Percentiles rank a stretch among this genome's conserved stretches.
Conservation (phyloP, 371 early-diverging fungal species). For the Apophysomyces variabilis region DNA sequence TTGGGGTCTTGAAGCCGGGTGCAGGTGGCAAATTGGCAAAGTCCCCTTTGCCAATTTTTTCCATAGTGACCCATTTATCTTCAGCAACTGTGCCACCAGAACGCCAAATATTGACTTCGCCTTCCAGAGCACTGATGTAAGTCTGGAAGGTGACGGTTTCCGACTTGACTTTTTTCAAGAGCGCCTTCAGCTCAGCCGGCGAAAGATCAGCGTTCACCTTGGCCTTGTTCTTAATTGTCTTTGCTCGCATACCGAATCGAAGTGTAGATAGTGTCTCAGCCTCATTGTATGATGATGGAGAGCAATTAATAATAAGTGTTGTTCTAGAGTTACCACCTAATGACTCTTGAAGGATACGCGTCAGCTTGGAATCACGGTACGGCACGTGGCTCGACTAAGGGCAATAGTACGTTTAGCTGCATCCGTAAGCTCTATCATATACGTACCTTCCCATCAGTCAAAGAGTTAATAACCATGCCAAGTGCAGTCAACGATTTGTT, state of each 20-base stretch:
- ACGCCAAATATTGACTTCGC: conserved; percentile 89
- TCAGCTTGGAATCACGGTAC: conserved; percentile 98
- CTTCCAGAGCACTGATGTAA: conserved; percentile 83
- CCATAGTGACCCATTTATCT: conserved; percentile 75
- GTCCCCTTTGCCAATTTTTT: conserved; percentile 61
- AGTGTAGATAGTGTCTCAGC: conserved; percentile 95
- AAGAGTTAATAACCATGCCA: conserved; percentile 98
- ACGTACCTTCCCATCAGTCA: conserved; percentile 86
- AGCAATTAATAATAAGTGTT: conserved; percentile 95
- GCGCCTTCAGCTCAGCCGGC: conserved; percentile 88
- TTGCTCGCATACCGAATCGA: conserved; percentile 97
- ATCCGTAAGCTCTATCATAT: neutral
- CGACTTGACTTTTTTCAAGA: conserved; percentile 86
- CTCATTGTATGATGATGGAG: conserved; percentile 94
- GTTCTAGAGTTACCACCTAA: conserved; percentile 97
- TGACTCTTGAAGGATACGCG: conserved; percentile 98
- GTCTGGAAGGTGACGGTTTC: conserved; percentile 80
- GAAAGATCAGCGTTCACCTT: conserved; percentile 94
- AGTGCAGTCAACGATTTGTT: conserved; percentile 98
- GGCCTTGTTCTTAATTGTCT: conserved; percentile 98
- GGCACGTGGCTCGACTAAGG: conserved; percentile 91
- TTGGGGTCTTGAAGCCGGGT: conserved; percentile 55
- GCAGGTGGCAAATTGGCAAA: conserved; percentile 47
- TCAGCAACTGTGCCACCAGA: conserved; percentile 76
- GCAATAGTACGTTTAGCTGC: conserved; percentile 11